Percentiles rank a stretch among this genome's conserved stretches.
These are phyloP conservation scores for Cryptococcus hybrid DNA, from an alignment of 1,284 basidiomycete species.

Conservation along the genomic window DNA sequence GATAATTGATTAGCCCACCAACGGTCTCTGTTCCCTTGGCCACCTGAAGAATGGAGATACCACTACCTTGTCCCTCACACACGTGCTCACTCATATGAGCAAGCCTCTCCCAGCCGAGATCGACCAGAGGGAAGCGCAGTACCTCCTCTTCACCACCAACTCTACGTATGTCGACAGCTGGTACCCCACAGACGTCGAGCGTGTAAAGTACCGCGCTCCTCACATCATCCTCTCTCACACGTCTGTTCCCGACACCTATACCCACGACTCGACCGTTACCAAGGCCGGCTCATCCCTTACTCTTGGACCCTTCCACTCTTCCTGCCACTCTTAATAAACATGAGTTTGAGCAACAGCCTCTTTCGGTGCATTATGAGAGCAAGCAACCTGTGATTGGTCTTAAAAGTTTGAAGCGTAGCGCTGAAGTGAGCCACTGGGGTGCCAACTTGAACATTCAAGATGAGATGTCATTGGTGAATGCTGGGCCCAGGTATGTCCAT, in stretches of 20 bases:
- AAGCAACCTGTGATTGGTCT: slow-evolving; percentile 77
- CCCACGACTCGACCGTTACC: slow-evolving; percentile 52
- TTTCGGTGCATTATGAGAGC: slow-evolving; percentile 76
- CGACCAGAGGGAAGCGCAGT: slow-evolving; percentile 74
- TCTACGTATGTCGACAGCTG: slow-evolving; percentile 69
- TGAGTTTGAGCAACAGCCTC: slow-evolving; percentile 61
- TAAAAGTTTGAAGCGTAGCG: slow-evolving; percentile 67
- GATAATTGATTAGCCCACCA: slow-evolving; percentile 36
- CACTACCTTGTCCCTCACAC: slow-evolving; percentile 70
- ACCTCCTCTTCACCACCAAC: slow-evolving; percentile 71
- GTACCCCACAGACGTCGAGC: slow-evolving; percentile 74
- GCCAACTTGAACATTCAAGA: slow-evolving; percentile 92
- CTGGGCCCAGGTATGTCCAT: slow-evolving; percentile 74
- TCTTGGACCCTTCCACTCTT: slow-evolving; percentile 81
- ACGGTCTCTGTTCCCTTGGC: slow-evolving; percentile 36
- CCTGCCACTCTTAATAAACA: slow-evolving; percentile 56
- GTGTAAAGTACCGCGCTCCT: slow-evolving; percentile 78
- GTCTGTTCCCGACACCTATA: slow-evolving; percentile 46
- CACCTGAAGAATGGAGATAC: slow-evolving; percentile 56
- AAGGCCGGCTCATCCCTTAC: slow-evolving; percentile 78
- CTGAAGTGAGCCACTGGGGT: slow-evolving; percentile 97
- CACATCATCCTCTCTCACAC: slow-evolving; percentile 67
- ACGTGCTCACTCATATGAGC: slow-evolving; percentile 70
- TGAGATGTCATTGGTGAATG: slow-evolving; percentile 77
- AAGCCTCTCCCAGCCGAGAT: slow-evolving; percentile 71